Evolutionary conservation across 768 basidiomycete genomes (phyloP).

Genomic region (Lentinula sp.): DNA sequence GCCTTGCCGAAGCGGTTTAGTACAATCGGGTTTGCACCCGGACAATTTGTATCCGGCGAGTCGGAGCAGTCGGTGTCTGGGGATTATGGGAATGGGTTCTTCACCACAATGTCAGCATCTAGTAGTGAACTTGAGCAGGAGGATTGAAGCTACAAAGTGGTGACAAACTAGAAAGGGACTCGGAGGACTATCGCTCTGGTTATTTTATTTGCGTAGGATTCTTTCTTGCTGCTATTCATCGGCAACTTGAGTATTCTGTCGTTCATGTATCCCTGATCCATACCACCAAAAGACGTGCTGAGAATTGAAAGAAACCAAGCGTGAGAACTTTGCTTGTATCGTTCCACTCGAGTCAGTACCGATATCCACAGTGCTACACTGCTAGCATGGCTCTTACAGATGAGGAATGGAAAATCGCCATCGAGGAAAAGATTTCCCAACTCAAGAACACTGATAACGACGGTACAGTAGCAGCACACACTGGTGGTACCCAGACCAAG

Average conservation of each 20-base stretch:
- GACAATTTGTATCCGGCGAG: background rate
- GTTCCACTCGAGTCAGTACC: too few species aligned
- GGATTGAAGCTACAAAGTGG: too few species aligned
- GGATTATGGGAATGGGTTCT: background rate
- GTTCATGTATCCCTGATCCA: too few species aligned
- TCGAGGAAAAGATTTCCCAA: constrained; percentile 22
- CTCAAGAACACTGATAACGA: background rate
- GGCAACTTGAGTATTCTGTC: too few species aligned
- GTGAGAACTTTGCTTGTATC: too few species aligned
- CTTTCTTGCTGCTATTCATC: too few species aligned
- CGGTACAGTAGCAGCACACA: background rate
- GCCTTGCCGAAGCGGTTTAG: background rate
- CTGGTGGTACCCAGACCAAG: background rate
- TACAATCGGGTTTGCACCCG: background rate
- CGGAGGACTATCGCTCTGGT: too few species aligned
- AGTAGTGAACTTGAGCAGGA: background rate
- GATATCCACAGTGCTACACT: too few species aligned
- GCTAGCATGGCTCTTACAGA: constrained; percentile 15
- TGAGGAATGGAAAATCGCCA: constrained; percentile 25
- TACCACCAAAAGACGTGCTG: too few species aligned
- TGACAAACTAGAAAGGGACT: too few species aligned
- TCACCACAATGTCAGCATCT: background rate
- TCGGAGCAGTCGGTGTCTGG: background rate
- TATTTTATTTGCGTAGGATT: too few species aligned
- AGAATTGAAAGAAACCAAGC: too few species aligned